A percentile compares a stretch with the other conserved stretches of the same genome.
Conservation (phyloP, 2,329 filamentous ascomycete genomes). For the Dothideomycetidae sp. region DNA sequence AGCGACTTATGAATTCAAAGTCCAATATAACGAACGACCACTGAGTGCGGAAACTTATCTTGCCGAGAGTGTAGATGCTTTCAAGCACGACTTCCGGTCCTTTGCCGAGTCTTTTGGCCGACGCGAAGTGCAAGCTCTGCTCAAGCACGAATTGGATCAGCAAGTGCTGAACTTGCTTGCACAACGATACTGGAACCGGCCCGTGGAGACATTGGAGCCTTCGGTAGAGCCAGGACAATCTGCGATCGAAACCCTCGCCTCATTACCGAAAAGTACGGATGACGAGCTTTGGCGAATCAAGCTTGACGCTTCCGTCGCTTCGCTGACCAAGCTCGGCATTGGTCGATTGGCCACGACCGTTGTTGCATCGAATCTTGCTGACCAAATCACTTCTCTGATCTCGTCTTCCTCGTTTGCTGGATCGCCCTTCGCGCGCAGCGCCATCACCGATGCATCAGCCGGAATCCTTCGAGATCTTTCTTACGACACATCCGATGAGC, state of each 20-base stretch:
- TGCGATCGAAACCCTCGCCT: slow-evolving; percentile 15
- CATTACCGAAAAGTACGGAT: slow-evolving; percentile 26
- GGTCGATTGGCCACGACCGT: slow-evolving; percentile 85
- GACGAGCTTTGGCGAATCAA: slow-evolving; percentile 72
- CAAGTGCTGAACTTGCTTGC: slow-evolving; percentile 86
- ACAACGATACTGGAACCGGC: slow-evolving; percentile 94
- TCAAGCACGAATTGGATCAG: slow-evolving; percentile 89
- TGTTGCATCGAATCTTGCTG: slow-evolving; percentile 74
- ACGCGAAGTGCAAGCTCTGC: slow-evolving; percentile 71
- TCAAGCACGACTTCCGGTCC: slow-evolving; percentile 95
- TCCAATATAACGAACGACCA: slow-evolving; percentile 95
- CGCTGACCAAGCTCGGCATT: slow-evolving; percentile 85
- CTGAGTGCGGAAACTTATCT: slow-evolving; percentile 93
- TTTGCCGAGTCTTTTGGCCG: slow-evolving; percentile 84
- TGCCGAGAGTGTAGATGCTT: slow-evolving; percentile 83
- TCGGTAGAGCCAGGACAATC: slow-evolving; percentile 39
- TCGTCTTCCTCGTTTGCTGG: slow-evolving; percentile 68
- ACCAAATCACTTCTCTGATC: slow-evolving; percentile 67
- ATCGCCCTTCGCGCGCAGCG: slow-evolving; percentile 82
- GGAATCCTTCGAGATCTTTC: slow-evolving; percentile 86
- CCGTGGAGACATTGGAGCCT: slow-evolving; percentile 65
- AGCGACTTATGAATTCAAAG: slow-evolving; percentile 96
- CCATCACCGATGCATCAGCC: slow-evolving; percentile 82
- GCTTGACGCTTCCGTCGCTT: slow-evolving; percentile 79
- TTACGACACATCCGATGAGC: slow-evolving; percentile 93